Evolutionary conservation across 73 alveolate genomes (phyloP).

Genomic region (Durusdinium trenchii): DNA sequence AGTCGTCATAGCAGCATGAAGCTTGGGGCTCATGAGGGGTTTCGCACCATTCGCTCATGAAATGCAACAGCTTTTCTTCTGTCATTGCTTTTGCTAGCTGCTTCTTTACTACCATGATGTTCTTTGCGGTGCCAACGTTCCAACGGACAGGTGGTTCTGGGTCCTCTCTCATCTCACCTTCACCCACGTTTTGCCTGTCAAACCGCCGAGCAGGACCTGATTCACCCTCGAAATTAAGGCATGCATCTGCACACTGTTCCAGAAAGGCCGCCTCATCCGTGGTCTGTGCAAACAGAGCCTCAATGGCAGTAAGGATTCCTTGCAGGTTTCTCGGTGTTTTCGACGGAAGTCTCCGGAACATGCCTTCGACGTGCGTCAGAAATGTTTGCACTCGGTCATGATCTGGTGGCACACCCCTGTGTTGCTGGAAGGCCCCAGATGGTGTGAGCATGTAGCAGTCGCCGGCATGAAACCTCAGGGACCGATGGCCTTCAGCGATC

Average conservation of each 20-base stretch:
- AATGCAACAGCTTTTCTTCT: not conserved
- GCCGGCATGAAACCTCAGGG: constrained; percentile 47
- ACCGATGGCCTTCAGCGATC: constrained; percentile 16
- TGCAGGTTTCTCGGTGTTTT: not conserved
- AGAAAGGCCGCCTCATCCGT: not conserved
- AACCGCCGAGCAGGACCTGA: not conserved
- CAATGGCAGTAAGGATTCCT: not conserved
- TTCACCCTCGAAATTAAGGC: not conserved
- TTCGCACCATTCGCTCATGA: constrained; percentile 31
- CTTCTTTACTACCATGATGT: not conserved
- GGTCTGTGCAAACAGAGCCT: not conserved
- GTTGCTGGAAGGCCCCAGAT: constrained; percentile 42
- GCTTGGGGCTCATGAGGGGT: not conserved
- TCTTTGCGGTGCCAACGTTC: not conserved
- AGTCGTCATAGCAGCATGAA: constrained; percentile 15
- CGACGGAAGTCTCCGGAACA: not conserved
- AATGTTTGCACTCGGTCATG: constrained; percentile 20
- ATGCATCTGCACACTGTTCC: not conserved
- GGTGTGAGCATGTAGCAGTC: constrained; percentile 39
- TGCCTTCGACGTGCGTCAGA: constrained; percentile 36
- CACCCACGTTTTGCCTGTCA: not conserved
- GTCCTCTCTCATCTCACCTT: not conserved
- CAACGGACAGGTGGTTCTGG: not conserved
- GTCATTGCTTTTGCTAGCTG: not conserved
- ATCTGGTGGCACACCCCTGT: constrained; percentile 33